Evolutionary conservation across 202 grass and related monocot genomes (phyloP), one percentile per base, ranked within the genome.

Genomic region (Hordeum pubiflorum): DNA sequence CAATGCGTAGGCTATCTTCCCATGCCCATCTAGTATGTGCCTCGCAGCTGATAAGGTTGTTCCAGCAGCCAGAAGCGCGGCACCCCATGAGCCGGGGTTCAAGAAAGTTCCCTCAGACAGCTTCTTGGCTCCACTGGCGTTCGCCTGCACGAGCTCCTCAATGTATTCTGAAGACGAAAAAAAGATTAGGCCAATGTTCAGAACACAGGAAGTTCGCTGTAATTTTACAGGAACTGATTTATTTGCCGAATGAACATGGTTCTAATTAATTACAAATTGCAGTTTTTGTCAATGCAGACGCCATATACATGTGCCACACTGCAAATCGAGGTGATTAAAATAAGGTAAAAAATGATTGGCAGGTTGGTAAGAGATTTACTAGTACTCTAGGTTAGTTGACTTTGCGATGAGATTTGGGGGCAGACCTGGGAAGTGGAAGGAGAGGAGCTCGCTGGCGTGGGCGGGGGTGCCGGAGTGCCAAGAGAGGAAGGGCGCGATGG

Each of bases 61-160:
- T 69, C 95, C 91, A 2, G 92, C 95, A 1, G 95, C 89, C 29
- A 97, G 60, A 67, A 97, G 86, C 6, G 90, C 92, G 0, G 89
- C 92, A 56, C 91, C 90, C 95, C 95, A 97, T 32, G 95, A 97
- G 9, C 88, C 91, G 2, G 86, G 88, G 59, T 97, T 97, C 69
- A 94, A 24, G 75, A 97, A 97, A 20, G 95, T 94, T 17, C 84
- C 88, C 10, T 46, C 44, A 41, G 92, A 92, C 0, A 94, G 20
- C 58, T 94, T 89, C 21, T 85, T 97, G 72, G 84, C 75, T 83
- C 95, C 95, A 2, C 23, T 60, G 54, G 79, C 82, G 39, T 92
- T 94, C 15, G 88, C 88, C 83, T 91, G 88, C 24, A 88, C 82
- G 27, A 94, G 85, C 83, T 91, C 82, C 24, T 97, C 95, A 44